Base-by-base conservation (phyloP, 192 early-diverging fungal species). In the Phycomyces blakesleeanus region DNA sequence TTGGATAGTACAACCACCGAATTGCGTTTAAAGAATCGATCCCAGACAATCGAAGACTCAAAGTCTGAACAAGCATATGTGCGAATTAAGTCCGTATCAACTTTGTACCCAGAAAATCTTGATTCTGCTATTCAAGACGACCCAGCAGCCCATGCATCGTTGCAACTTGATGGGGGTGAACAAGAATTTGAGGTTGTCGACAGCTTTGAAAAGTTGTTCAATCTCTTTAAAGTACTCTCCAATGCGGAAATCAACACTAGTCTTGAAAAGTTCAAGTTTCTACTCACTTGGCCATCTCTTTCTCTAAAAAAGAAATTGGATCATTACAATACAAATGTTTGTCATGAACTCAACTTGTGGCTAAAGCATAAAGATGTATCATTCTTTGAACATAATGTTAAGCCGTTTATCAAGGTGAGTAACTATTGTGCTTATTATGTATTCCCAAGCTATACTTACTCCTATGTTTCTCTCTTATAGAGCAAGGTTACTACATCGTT, bases 261-360 rank as follows among this genome's bases (percentile, higher is more conserved):
- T 0, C 38, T 61, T 0, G 25, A 57, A 6, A 21, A 24, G 22
- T 79, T 78, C 42, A 57, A 57, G 7, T 77, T 76, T 10, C 53
- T 77, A 25, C 50, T 50, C 34, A 69, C 68, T 22, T 82, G 80
- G 80, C 56, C 63, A 20, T 22, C 51, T 5, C 50, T 79, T 1
- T 53, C 57, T 12, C 11, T 38, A 1, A 18, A 55, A 11, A 41
- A 57, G 44, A 82, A 79, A 55, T 42, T 77, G 15, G 63, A 75
- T 44, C 63, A 63, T 22, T 72, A 73, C 47, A 68, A 69, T 12
- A 60, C 67, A 8, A 68, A 68, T 26, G 65, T 55, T 3, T 82
- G 75, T 34, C 69, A 82, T 44, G 80, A 82, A 59, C 53, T 79
- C 37, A 79, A 79, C 47, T 63, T 82, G 37, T 82, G 78, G 71